phyloP scores from a whole-genome alignment of 2,329 filamentous ascomycete species.

The Tolypocladium amazonense region DNA sequence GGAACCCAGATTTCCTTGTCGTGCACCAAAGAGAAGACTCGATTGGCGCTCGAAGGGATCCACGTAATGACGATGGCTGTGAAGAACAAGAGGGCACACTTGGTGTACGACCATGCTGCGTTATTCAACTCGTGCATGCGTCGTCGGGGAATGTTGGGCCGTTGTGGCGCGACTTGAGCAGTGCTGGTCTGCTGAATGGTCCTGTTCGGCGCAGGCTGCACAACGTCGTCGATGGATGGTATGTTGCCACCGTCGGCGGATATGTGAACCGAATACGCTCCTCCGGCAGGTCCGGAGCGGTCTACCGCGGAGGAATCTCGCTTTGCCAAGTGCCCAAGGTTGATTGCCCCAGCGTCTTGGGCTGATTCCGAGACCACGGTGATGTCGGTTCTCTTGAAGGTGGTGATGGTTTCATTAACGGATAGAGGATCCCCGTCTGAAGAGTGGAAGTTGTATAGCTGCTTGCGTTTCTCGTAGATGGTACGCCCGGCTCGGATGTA shows the following conservation, averaged over 20 bases:
- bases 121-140: conserved; percentile 44
- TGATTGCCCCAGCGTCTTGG: conserved; percentile 9
- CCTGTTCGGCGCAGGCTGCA: conserved; percentile 16
- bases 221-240: conserved; percentile 10
- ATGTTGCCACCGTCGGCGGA: conserved; percentile 19
- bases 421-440: conserved; percentile 29
- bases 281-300: conserved; percentile 7
- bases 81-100: conserved; percentile 63
- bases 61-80: conserved; percentile 61
- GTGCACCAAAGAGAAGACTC: conserved; percentile 59
- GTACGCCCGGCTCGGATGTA: conserved; percentile 56
- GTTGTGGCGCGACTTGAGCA: conserved; percentile 8
- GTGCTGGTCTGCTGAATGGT: conserved; percentile 7
- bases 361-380: conserved; percentile 43
- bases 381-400: conserved; percentile 53
- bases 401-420: conserved; percentile 32
- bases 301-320: conserved; percentile 7
- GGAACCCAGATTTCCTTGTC: conserved; percentile 38
- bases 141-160: conserved; percentile 19
- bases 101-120: conserved; percentile 59
- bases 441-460: conserved; percentile 44
- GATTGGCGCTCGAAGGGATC: conserved; percentile 69
- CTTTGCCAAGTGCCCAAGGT: conserved; percentile 12
- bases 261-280: conserved; percentile 41
- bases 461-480: conserved; percentile 56